phyloP scores from a whole-genome alignment of 108 stramenopile genomes.

The Discostella pseudostelligera region DNA sequence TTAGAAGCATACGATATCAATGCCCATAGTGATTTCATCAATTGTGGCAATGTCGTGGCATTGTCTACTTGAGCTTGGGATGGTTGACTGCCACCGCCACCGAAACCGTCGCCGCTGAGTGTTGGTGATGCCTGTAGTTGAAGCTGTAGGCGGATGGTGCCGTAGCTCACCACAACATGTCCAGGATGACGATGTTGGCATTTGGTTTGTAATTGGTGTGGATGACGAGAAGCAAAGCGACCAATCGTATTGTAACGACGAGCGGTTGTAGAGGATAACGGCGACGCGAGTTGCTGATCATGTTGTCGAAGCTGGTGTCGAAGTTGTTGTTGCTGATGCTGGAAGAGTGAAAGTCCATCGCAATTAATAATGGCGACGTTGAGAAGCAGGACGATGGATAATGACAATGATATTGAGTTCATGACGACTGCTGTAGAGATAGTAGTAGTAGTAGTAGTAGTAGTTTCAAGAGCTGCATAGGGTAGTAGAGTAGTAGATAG shows the following conservation, averaged over 20 bases:
- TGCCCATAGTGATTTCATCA: slow-evolving; percentile 68
- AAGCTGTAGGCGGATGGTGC: background rate
- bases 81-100: no score
- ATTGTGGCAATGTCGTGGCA: slow-evolving; percentile 66
- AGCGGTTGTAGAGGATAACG: background rate
- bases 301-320: no score
- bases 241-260: no score
- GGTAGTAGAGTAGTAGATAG: no score
- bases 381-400: background rate
- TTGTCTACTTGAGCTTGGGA: slow-evolving; percentile 7
- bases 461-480: no score
- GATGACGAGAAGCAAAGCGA: background rate
- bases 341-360: background rate
- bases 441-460: no score
- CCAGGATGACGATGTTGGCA: background rate
- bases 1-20: slow-evolving; percentile 59
- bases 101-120: no score
- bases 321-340: no score
- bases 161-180: background rate
- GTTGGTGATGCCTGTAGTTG: no score
- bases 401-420: background rate
- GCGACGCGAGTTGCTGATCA: no score
- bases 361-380: background rate
- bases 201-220: background rate
- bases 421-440: no score